phyloP scores from a whole-genome alignment of 164 flowering plant genomes.

The Chimonanthus salicifolius region DNA sequence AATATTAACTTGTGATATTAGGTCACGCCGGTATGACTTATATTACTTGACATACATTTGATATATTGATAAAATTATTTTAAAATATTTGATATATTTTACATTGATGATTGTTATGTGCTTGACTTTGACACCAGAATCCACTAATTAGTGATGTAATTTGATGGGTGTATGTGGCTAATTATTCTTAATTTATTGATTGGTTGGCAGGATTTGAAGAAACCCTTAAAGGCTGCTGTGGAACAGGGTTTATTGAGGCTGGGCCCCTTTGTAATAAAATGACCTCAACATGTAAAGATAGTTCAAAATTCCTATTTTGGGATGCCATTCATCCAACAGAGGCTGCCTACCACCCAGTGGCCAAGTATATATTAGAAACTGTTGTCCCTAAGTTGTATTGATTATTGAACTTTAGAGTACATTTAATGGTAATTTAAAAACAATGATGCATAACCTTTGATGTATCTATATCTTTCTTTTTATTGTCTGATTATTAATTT shows the following conservation, averaged over 20 bases:
- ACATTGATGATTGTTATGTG: no score
- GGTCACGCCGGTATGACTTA: no score
- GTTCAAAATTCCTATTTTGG: slow-evolving; percentile 41
- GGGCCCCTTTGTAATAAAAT: slow-evolving; percentile 35
- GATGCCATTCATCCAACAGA: slow-evolving; percentile 45
- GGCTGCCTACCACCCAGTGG: slow-evolving; percentile 16
- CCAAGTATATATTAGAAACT: not conserved
- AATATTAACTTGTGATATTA: no score
- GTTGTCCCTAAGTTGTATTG: not conserved
- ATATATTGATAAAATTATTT: no score
- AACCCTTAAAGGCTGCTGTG: slow-evolving; percentile 50
- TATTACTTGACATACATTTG: no score
- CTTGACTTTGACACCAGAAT: no score
- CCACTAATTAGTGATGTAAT: no score
- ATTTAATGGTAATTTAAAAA: not conserved
- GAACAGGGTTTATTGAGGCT: slow-evolving; percentile 43
- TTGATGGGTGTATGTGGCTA: no score
- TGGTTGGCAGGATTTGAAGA: slow-evolving; percentile 44
- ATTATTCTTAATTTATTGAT: not conserved
- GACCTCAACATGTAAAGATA: slow-evolving; percentile 35
- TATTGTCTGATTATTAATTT: no score
- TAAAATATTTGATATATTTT: no score
- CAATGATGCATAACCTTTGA: not conserved
- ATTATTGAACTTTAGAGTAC: not conserved
- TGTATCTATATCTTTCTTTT: not conserved